A percentile compares a stretch with the other conserved stretches of the same genome.
Conservation (phyloP, 805 yeast species). For the Nakazawaea ishiwadae region DNA sequence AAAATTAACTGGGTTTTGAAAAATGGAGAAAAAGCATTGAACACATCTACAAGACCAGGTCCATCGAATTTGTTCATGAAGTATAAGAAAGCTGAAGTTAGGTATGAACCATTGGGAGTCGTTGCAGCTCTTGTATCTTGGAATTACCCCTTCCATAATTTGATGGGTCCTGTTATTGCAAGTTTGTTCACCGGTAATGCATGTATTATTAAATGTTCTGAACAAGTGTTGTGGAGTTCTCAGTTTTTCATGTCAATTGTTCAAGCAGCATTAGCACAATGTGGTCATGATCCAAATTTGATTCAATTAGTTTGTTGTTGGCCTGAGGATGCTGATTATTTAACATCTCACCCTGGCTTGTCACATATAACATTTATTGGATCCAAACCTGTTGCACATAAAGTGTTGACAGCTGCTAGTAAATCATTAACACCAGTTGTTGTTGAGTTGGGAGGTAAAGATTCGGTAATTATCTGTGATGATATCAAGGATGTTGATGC, state of each 20-base stretch:
- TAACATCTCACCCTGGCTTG: conserved; percentile 78
- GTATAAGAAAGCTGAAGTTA: conserved; percentile 88
- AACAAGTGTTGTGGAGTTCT: conserved; percentile 94
- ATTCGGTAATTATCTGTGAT: conserved; percentile 82
- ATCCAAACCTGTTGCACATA: conserved; percentile 90
- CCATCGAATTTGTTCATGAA: conserved; percentile 82
- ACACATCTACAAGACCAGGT: conserved; percentile 76
- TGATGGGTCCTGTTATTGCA: conserved; percentile 89
- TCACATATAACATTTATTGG: conserved; percentile 94
- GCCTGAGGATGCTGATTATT: conserved; percentile 83
- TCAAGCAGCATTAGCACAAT: conserved; percentile 62
- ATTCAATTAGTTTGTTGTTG: conserved; percentile 87
- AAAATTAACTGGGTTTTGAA: conserved; percentile 85
- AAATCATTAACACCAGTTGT: conserved; percentile 90
- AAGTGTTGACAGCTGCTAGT: conserved; percentile 79
- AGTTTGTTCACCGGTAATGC: conserved; percentile 89
- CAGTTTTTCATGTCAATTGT: conserved; percentile 70
- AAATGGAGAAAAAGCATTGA: conserved; percentile 72
- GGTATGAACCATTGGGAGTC: conserved; percentile 89
- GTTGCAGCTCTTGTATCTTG: conserved; percentile 91
- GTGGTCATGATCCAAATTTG: conserved; percentile 74
- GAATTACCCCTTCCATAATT: conserved; percentile 96
- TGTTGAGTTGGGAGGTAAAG: conserved; percentile 96
- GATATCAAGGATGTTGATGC: conserved; percentile 56
- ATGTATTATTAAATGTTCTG: conserved; percentile 89